Conservation (phyloP, 345 rosid species). For the Sonneratia caseolaris region DNA sequence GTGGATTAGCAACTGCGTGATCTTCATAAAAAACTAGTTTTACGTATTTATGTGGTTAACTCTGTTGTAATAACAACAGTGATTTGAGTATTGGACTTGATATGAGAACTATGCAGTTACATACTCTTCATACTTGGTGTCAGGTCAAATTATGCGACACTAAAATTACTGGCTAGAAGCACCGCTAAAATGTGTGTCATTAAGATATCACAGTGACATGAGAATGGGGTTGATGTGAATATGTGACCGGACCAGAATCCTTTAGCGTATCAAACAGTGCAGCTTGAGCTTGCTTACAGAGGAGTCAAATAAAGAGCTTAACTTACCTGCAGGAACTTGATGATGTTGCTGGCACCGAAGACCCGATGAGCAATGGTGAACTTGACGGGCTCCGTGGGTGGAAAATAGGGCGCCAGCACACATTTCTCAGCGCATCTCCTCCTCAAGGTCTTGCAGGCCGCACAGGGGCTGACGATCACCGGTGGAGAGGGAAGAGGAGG, state of each 20-base stretch:
- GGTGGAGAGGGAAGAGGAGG: background rate
- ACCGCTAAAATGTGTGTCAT: background rate
- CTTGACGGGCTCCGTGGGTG: constrained; percentile 14
- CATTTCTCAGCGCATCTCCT: constrained; percentile 11
- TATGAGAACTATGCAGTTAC: background rate
- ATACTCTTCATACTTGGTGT: background rate
- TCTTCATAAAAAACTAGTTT: background rate
- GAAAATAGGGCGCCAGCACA: constrained; percentile 15
- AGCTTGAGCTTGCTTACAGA: background rate
- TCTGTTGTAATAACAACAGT: background rate
- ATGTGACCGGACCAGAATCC: background rate
- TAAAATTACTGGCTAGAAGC: no score
- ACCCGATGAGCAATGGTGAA: constrained; percentile 15
- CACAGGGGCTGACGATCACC: constrained; percentile 9
- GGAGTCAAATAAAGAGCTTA: background rate
- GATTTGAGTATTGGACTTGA: background rate
- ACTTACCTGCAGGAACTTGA: constrained; percentile 16
- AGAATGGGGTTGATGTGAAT: background rate
- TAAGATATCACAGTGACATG: background rate
- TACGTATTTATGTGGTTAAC: background rate
- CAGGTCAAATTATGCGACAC: background rate
- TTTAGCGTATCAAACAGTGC: background rate
- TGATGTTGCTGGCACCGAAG: constrained; percentile 16
- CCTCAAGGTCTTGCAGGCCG: constrained; percentile 12
- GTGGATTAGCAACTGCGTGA: background rate